A percentile compares a stretch with the other conserved stretches of the same genome.
Conservation (phyloP, 2,329 filamentous ascomycete genomes). For the Grosmannia clavigera region DNA sequence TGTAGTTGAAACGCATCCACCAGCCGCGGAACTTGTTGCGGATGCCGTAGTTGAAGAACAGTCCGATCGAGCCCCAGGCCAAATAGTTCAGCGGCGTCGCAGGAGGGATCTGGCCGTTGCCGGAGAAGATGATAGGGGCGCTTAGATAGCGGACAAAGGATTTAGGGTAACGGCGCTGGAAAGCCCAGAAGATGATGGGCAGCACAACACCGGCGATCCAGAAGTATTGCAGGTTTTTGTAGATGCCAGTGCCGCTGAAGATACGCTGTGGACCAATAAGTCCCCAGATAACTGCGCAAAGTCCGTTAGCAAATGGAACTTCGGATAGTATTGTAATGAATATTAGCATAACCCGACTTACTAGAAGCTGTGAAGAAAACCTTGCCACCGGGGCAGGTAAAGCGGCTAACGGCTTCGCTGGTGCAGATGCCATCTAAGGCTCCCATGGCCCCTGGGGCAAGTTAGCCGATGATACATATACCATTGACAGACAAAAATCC, state of each 20-base stretch:
- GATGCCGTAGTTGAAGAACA: constrained; percentile 24
- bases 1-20: constrained; percentile 26
- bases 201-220: constrained; percentile 31
- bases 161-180: constrained; percentile 20
- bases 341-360: not conserved
- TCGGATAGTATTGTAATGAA: too few relatives aligned
- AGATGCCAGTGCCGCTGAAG: constrained; percentile 34
- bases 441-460: constrained; percentile 1
- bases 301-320: not conserved
- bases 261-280: constrained; percentile 44
- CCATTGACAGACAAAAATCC: too few relatives aligned
- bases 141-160: constrained; percentile 26
- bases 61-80: constrained; percentile 19
- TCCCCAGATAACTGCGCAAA: constrained; percentile 42
- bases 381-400: constrained; percentile 43
- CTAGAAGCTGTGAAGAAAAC: constrained; percentile 46
- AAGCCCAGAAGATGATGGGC: constrained; percentile 20
- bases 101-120: constrained; percentile 22
- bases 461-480: not conserved
- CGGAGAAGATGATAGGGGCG: constrained; percentile 25
- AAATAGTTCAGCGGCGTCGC: constrained; percentile 28
- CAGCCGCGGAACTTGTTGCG: constrained; percentile 8
- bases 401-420: constrained; percentile 31
- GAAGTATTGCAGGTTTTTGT: constrained; percentile 28
- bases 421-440: constrained; percentile 43